Evolutionary conservation across 306 rosid species (phyloP).

Genomic region (Quercus mongolica): DNA sequence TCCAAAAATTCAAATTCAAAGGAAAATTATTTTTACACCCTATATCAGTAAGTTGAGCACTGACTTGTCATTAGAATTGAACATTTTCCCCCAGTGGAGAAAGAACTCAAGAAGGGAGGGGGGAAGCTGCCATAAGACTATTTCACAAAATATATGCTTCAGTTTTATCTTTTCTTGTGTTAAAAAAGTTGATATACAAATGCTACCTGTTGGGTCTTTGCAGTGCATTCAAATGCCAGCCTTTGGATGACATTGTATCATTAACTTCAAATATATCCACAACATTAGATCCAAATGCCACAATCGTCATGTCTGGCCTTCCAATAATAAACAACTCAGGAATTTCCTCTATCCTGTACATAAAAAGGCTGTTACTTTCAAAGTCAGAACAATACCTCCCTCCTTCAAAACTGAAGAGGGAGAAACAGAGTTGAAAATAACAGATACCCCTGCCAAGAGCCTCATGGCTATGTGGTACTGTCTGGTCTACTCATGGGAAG

Average conservation of each 20-base stretch:
- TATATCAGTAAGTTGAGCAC: not conserved
- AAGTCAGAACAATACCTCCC: not conserved
- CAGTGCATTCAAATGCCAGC: slow-evolving; percentile 98
- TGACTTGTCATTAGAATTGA: not conserved
- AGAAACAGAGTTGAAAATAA: slow-evolving; percentile 1
- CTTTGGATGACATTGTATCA: slow-evolving; percentile 85
- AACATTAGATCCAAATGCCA: slow-evolving; percentile 76
- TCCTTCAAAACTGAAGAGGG: not conserved
- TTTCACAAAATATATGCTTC: not conserved
- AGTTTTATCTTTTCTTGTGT: not conserved
- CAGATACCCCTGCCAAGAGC: slow-evolving; percentile 35
- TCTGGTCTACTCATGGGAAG: no score
- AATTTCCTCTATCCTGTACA: slow-evolving; percentile 72
- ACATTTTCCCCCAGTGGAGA: no score
- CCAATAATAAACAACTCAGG: slow-evolving; percentile 76
- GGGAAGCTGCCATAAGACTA: not conserved
- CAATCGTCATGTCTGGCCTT: slow-evolving; percentile 85
- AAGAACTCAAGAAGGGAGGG: no score
- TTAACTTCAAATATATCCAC: slow-evolving; percentile 92
- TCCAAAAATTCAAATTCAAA: no score
- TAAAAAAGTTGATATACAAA: not conserved
- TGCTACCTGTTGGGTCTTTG: slow-evolving; percentile 88
- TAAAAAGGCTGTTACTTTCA: slow-evolving; percentile 12
- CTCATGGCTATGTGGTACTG: no score
- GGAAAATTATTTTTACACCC: not conserved